A percentile compares a stretch with the other conserved stretches of the same genome.
These are phyloP conservation scores for Xanthoconium purpureum DNA, from an alignment of 768 basidiomycete species.

Conservation along the genomic window DNA sequence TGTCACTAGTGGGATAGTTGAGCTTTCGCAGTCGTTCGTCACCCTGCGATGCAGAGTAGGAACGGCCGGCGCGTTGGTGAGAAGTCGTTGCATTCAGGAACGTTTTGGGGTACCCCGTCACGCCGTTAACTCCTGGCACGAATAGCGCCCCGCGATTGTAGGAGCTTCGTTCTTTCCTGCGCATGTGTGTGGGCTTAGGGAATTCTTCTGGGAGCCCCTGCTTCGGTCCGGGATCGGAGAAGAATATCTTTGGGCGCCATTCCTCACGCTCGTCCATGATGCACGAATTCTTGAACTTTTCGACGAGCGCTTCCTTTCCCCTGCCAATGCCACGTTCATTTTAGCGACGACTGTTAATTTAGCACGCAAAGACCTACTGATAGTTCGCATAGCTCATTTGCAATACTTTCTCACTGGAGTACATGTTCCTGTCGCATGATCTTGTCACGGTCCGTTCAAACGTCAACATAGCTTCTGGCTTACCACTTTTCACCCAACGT, in stretches of 20 bases:
- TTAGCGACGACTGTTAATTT: conserved; percentile 6
- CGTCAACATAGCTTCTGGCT: conserved; percentile 15
- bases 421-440: conserved; percentile 69
- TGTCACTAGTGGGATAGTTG: conserved; percentile 9
- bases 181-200: conserved; percentile 75
- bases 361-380: conserved; percentile 56
- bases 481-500: conserved; percentile 82
- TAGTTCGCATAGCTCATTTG: conserved; percentile 93
- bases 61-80: conserved; percentile 19
- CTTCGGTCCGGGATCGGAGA: conserved; percentile 63
- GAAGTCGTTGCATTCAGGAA: conserved; percentile 24
- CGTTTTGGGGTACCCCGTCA: conserved; percentile 26
- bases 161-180: conserved; percentile 80
- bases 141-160: conserved; percentile 73
- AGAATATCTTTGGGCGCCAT: conserved; percentile 85
- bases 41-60: conserved; percentile 10
- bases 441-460: conserved; percentile 1
- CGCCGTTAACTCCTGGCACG: conserved; percentile 42
- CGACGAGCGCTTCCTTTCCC: conserved; percentile 86
- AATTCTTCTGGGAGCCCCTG: conserved; percentile 79
- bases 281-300: conserved; percentile 88
- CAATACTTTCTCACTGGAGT: conserved; percentile 84
- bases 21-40: conserved; percentile 28
- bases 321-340: conserved; percentile 33
- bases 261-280: conserved; percentile 85